A percentile compares a stretch with the other conserved stretches of the same genome.
These are phyloP conservation scores for Mayamaea pseudoterrestris DNA, from an alignment of 108 stramenopile genomes.

Conservation along the genomic window DNA sequence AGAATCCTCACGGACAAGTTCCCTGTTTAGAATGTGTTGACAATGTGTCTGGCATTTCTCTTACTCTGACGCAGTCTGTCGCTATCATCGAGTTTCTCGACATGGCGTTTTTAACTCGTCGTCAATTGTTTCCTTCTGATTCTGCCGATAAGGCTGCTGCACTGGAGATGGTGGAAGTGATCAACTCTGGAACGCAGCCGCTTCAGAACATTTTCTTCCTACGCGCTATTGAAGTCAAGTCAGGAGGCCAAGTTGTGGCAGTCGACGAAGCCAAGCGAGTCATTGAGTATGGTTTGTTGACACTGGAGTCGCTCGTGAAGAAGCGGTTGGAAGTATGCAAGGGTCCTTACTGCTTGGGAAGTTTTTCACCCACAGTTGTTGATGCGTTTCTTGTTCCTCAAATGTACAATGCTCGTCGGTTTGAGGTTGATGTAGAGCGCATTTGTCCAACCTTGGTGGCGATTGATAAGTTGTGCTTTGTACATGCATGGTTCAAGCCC, in stretches of 20 bases:
- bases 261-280: slow-evolving; percentile 27
- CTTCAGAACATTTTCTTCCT: slow-evolving; percentile 43
- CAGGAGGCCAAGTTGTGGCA: slow-evolving; percentile 16
- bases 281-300: slow-evolving; percentile 36
- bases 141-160: slow-evolving; percentile 37
- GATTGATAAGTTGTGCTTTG: slow-evolving; percentile 33
- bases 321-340: slow-evolving; percentile 7
- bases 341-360: slow-evolving; percentile 58
- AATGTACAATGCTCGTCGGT: slow-evolving; percentile 47
- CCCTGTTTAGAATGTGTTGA: slow-evolving; percentile 57
- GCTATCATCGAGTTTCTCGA: slow-evolving; percentile 79
- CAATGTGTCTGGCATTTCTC: slow-evolving; percentile 10
- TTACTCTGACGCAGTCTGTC: slow-evolving; percentile 41
- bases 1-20: slow-evolving; percentile 49
- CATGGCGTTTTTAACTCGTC: slow-evolving; percentile 30
- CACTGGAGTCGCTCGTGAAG: slow-evolving; percentile 32
- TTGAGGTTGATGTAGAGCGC: slow-evolving; percentile 38
- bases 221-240: slow-evolving; percentile 13
- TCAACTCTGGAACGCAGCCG: slow-evolving; percentile 59
- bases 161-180: slow-evolving; percentile 51
- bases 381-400: slow-evolving; percentile 63
- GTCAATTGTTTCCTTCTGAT: slow-evolving; percentile 19
- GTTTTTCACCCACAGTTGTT: slow-evolving; percentile 54
- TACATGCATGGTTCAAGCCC: slow-evolving; percentile 49
- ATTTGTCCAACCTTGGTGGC: slow-evolving; percentile 33